A percentile compares a stretch with the other conserved stretches of the same genome.
These are phyloP conservation scores for Crassisporium funariophilum DNA, from an alignment of 768 basidiomycete species.

Conservation along the genomic window DNA sequence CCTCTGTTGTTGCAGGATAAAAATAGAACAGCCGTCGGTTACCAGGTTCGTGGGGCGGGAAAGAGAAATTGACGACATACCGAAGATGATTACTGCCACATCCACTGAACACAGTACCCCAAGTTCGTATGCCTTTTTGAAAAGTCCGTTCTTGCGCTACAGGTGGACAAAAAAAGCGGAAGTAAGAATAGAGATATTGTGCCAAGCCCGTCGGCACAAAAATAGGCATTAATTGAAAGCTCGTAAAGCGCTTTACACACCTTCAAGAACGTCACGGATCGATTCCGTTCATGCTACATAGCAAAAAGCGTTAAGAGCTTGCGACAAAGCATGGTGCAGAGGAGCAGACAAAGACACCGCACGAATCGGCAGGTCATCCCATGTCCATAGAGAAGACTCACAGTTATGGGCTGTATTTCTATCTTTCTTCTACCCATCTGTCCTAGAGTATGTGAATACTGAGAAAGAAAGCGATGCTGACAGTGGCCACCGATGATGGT, in stretches of 20 bases:
- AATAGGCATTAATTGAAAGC: conserved; percentile 17
- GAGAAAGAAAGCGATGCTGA: too few relatives aligned
- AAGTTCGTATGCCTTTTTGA: conserved; percentile 86
- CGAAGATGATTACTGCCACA: conserved; percentile 61
- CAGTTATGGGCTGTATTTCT: conserved; percentile 75
- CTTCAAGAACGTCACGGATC: conserved; percentile 78
- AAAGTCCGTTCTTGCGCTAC: conserved; percentile 67
- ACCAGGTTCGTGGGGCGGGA: conserved; percentile 3
- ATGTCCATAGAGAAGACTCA: conserved; percentile 34
- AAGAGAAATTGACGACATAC: conserved; percentile 33
- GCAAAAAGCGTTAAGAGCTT: not conserved
- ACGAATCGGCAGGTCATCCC: not conserved
- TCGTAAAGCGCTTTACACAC: conserved; percentile 29
- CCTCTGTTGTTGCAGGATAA: conserved; percentile 42
- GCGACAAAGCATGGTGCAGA: conserved; percentile 2
- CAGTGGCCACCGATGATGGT: too few relatives aligned
- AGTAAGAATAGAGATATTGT: conserved; percentile 25
- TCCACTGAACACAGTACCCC: conserved; percentile 86
- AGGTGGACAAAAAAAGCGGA: conserved; percentile 4
- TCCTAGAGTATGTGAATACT: not conserved
- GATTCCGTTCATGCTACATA: conserved; percentile 69
- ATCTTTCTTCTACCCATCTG: conserved; percentile 72
- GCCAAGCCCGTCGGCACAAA: conserved; percentile 28
- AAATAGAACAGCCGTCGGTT: conserved; percentile 23
- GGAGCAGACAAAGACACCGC: not conserved